Percentiles rank a stretch among this genome's conserved stretches.
These are phyloP conservation scores for Aleurites moluccanus DNA, from an alignment of 441 rosid genomes.

Conservation along the genomic window DNA sequence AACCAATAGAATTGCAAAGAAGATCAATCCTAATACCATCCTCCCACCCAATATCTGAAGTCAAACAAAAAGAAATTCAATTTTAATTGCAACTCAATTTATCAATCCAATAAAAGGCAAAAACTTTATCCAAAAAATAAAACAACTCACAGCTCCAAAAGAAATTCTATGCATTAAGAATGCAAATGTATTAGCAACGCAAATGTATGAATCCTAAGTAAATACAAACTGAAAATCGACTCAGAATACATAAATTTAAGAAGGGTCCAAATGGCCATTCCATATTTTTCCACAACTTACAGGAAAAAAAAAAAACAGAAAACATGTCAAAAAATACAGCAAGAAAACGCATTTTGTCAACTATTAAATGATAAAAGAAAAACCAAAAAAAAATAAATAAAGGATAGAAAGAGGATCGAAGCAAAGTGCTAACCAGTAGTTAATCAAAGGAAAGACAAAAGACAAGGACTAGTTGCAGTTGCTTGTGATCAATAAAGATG, in stretches of 20 bases:
- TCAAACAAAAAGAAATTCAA: not conserved
- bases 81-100: not conserved
- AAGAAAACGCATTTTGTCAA: not conserved
- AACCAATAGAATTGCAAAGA: constrained; percentile 31
- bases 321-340: not conserved
- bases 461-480: not conserved
- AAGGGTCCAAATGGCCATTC: not conserved
- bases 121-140: not conserved
- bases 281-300: not conserved
- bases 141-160: constrained; percentile 4
- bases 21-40: constrained; percentile 32
- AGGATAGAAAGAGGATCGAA: not conserved
- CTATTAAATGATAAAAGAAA: not conserved
- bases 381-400: not conserved
- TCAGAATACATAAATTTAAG: not conserved
- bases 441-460: not conserved
- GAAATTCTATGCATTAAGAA: not conserved
- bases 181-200: too few relatives aligned
- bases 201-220: not conserved
- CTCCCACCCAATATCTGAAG: constrained; percentile 36
- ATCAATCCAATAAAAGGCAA: not conserved
- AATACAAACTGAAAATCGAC: not conserved
- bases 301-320: not conserved
- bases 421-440: not conserved
- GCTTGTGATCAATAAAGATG: constrained; percentile 2